Base-by-base conservation (phyloP, 768 basidiomycete species). In the Omphalotus guepiniiformis region DNA sequence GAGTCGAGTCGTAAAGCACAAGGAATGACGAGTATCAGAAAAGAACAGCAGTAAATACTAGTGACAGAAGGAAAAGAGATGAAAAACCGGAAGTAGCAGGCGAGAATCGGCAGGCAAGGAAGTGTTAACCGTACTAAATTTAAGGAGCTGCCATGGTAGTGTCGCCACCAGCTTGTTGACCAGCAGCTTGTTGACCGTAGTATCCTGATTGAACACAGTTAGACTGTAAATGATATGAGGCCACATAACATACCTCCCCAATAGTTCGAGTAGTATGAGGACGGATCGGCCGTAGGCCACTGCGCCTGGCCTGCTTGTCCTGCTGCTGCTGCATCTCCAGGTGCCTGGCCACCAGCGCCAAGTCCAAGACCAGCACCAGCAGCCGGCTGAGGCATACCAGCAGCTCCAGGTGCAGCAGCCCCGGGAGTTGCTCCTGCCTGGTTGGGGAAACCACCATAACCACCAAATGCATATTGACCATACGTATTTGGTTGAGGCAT, bases 401-500 rank as follows among this genome's bases (percentile, higher is more conserved):
- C 78, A 42, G 76, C 76, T 35, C 76, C 78, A 21, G 72, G 73
- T 19, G 69, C 69, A 49, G 69, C 68, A 39, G 71, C 71, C 36
- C 75, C 74, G 39, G 71, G 70, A 34, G 75, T 66, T n/a, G 66
- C 73, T 44, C 70, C 65, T 34, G 72, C 70, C 52, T 80, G 81
- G 49, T 70, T 79, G 37, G 83, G 80, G 71, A 85, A 87, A 15
- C 82, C 83, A 23, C 79, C 73, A 57, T 88, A 90, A 19, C 73
- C 83, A 56, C 79, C 78, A 61, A 88, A 93, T 40, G 82, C 83
- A 55, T 89, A 88, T 55, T 86, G 83, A 19, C 83, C 86, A 54
- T 92, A 92, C 15, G 79, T 74, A 57, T 75, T 81, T 25, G 88
- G 82, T 61, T 90, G 88, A 11, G 89, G 89, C 78, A 93, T 87